These are phyloP conservation scores for Myriosclerotinia curreyana DNA, from an alignment of 2,329 filamentous ascomycete species.

Conservation along the genomic window DNA sequence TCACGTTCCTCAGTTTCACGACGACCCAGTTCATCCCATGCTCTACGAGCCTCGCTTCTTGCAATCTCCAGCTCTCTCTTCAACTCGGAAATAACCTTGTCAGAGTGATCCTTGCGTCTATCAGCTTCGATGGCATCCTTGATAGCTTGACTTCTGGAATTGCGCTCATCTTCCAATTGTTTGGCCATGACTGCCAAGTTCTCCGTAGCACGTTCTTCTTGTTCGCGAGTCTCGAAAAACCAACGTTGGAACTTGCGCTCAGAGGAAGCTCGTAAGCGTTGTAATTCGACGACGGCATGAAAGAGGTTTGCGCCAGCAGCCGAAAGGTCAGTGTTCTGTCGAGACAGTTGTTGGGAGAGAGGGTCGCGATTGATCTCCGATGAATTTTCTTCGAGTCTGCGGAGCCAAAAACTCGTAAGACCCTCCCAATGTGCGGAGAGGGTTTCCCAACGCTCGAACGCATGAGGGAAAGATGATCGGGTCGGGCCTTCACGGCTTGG, in stretches of 20 bases:
- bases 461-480: conserved; percentile 83
- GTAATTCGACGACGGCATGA: conserved; percentile 93
- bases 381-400: conserved; percentile 84
- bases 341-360: conserved; percentile 80
- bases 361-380: conserved; percentile 80
- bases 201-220: conserved; percentile 83
- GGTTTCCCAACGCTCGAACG: conserved; percentile 96
- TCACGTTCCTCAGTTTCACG: conserved; percentile 92
- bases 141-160: conserved; percentile 64
- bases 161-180: conserved; percentile 70
- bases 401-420: conserved; percentile 95
- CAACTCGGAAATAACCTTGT: conserved; percentile 84
- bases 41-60: conserved; percentile 90
- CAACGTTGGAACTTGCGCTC: conserved; percentile 97
- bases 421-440: conserved; percentile 98
- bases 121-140: conserved; percentile 64
- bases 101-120: conserved; percentile 64
- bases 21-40: conserved; percentile 94
- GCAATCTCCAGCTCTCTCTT: conserved; percentile 90
- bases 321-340: conserved; percentile 95
- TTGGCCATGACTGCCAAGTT: conserved; percentile 75
- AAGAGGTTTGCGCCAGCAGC: conserved; percentile 96
- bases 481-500: conserved; percentile 32
- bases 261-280: conserved; percentile 87
- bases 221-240: conserved; percentile 92